A percentile compares a stretch with the other conserved stretches of the same genome.
Evolutionary conservation across 305 asterid species (phyloP).

Genomic region (Coffea humblotiana): DNA sequence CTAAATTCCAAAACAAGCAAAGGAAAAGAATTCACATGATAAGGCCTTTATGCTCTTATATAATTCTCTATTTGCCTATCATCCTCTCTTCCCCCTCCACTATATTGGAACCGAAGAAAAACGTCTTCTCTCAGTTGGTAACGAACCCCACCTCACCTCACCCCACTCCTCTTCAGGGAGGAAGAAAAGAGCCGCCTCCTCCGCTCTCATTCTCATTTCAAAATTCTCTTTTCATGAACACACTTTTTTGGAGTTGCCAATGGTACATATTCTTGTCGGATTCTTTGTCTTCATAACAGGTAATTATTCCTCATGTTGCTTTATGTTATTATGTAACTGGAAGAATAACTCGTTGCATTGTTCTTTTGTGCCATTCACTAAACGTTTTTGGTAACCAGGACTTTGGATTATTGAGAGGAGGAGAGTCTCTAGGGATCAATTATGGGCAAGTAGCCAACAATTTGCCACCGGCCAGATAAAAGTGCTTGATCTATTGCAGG

Average conservation of each 20-base stretch:
- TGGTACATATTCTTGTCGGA: conserved; percentile 53
- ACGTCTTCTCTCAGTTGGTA: not conserved
- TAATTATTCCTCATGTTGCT: conserved; percentile 6
- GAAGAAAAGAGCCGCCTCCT: conserved; percentile 11
- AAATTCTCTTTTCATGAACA: conserved; percentile 36
- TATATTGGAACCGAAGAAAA: not conserved
- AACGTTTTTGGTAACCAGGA: conserved; percentile 28
- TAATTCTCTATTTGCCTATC: conserved; percentile 17
- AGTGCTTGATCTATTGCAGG: conserved; percentile 58
- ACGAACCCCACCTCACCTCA: conserved; percentile 4
- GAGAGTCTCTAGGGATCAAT: conserved; percentile 71
- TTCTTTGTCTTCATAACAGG: conserved; percentile 52
- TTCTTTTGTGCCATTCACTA: not conserved
- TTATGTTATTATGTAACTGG: not conserved
- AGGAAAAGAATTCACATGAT: conserved; percentile 60
- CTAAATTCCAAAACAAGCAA: conserved; percentile 63
- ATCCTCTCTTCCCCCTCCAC: conserved; percentile 31
- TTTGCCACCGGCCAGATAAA: conserved; percentile 62
- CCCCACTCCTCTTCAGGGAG: not conserved
- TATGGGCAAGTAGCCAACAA: conserved; percentile 94
- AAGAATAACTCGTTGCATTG: not conserved
- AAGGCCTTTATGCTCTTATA: conserved; percentile 13
- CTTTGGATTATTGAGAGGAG: conserved; percentile 34
- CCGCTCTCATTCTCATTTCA: conserved; percentile 7
- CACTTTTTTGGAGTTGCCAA: conserved; percentile 34